Percentiles rank a stretch among this genome's conserved stretches.
phyloP scores from a whole-genome alignment of 2,329 filamentous ascomycete species.

The Microsporum audouinii region DNA sequence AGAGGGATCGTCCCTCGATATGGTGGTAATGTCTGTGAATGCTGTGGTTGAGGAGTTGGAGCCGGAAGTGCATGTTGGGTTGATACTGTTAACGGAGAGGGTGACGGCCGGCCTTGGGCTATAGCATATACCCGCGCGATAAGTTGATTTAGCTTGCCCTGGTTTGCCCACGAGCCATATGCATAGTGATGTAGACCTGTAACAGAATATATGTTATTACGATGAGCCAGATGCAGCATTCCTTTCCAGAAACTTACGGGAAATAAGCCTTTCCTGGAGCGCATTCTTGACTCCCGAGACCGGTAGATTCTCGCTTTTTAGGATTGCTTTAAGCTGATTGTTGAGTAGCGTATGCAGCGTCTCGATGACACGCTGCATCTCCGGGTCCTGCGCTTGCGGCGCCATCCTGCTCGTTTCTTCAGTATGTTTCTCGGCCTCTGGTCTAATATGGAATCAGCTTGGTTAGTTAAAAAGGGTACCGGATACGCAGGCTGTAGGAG shows the following conservation, averaged over 20 bases:
- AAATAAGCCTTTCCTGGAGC: slow-evolving; percentile 65
- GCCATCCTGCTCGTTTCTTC: slow-evolving; percentile 22
- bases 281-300: slow-evolving; percentile 77
- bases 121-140: not conserved
- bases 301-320: slow-evolving; percentile 59
- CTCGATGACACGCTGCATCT: slow-evolving; percentile 32
- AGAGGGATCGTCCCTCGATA: not conserved
- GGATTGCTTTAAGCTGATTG: slow-evolving; percentile 62
- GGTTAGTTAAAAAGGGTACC: not conserved
- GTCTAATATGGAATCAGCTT: not conserved
- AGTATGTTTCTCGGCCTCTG: not conserved
- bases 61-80: not conserved
- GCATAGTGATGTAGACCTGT: not conserved
- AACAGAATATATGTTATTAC: not conserved
- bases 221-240: not conserved
- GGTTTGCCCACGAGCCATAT: not conserved
- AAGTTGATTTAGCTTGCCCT: not conserved
- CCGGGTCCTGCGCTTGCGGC: slow-evolving; percentile 29
- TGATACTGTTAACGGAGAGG: not conserved
- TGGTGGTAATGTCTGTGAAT: not conserved
- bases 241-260: slow-evolving; percentile 48
- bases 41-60: not conserved
- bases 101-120: not conserved
- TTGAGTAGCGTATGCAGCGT: slow-evolving; percentile 48
- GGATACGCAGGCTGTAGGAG: not conserved